Conservation (phyloP, 768 basidiomycete genomes). For the Chalciporus chontae region DNA sequence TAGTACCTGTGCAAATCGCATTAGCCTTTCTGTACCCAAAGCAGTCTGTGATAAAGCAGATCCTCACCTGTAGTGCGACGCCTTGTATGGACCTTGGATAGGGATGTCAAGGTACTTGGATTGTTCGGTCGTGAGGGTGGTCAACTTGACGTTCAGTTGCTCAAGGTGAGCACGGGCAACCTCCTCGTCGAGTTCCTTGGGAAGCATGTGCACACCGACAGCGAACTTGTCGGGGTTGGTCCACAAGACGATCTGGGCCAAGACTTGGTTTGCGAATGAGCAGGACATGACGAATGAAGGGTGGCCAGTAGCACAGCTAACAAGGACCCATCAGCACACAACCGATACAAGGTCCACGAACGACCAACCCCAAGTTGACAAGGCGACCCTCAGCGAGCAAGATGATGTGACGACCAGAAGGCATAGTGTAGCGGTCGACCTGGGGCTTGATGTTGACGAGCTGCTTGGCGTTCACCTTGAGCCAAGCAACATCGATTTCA, state of each 20-base stretch:
- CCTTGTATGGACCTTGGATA: slow-evolving; percentile 75
- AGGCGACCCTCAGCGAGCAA: slow-evolving; percentile 98
- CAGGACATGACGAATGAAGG: slow-evolving; percentile 99
- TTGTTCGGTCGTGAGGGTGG: slow-evolving; percentile 67
- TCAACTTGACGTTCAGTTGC: slow-evolving; percentile 93
- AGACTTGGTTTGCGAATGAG: slow-evolving; percentile 98
- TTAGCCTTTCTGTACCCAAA: neutral
- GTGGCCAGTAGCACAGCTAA: slow-evolving; percentile 93
- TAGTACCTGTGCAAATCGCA: slow-evolving; percentile 25
- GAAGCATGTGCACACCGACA: slow-evolving; percentile 96
- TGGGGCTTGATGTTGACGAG: slow-evolving; percentile 95
- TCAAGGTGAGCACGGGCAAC: slow-evolving; percentile 94
- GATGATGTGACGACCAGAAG: slow-evolving; percentile 90
- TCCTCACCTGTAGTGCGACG: slow-evolving; percentile 59
- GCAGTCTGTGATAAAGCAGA: neutral
- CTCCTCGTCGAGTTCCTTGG: slow-evolving; percentile 98
- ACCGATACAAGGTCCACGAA: neutral
- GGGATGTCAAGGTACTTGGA: slow-evolving; percentile 91
- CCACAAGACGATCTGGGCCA: slow-evolving; percentile 98
- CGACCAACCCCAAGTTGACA: slow-evolving; percentile 88
- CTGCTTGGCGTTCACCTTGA: slow-evolving; percentile 87
- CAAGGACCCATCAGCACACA: slow-evolving; percentile 7
- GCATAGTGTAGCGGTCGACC: slow-evolving; percentile 96
- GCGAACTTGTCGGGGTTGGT: slow-evolving; percentile 89
- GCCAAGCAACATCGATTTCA: slow-evolving; percentile 97